Base-by-base conservation (phyloP, 495 filamentous ascomycete genomes). In the Hypoxylon trugodes region DNA sequence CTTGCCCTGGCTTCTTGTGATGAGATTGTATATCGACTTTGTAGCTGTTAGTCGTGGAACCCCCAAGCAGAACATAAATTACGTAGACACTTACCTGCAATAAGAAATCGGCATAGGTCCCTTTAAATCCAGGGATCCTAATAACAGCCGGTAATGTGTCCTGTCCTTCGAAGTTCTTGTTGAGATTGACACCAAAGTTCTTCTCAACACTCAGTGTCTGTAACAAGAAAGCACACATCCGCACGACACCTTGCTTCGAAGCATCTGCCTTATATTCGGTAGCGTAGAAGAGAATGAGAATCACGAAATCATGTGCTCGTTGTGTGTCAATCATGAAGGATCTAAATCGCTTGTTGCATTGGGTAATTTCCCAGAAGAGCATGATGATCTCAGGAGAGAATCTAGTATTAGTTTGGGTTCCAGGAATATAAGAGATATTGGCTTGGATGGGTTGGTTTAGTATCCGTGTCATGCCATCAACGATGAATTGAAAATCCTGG, bases 281-380 rank as follows among this genome's bases (percentile, higher is more conserved):
- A 10, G 92, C 91, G 74, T 98, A 97, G 77, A 95, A 98, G 2
- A 97, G 77, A 48, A 96, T 87, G 21, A 97, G 81, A 36, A 97
- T 87, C 37, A 97, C 80, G 69, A 97, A 98, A 72, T 99, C 95
- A 69, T 96, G 91, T 0, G 91, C 90, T 33, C 93, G 82, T 65
- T 96, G 92, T 0, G 95, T 97, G 64, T 98, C 95, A 60, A 97
- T 93, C 70, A 99, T 94, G 75, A 96, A 99, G 1, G 92, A 94
- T 43, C 96, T 82, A 76, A 99, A 98, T 43, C 96, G 85, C 77
- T 96, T 98, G 75, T 99, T 99, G 82, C 94, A 97, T 74, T 99
- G 95, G 22, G 96, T 83, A 6, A 90, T 85, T 76, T 99, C 95
- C 95, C 95, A 99, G 73, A 97, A 99, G 2, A 99, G 84, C 82